These are phyloP conservation scores for Metrosideros polymorpha DNA, from an alignment of 441 rosid species.

Conservation along the genomic window DNA sequence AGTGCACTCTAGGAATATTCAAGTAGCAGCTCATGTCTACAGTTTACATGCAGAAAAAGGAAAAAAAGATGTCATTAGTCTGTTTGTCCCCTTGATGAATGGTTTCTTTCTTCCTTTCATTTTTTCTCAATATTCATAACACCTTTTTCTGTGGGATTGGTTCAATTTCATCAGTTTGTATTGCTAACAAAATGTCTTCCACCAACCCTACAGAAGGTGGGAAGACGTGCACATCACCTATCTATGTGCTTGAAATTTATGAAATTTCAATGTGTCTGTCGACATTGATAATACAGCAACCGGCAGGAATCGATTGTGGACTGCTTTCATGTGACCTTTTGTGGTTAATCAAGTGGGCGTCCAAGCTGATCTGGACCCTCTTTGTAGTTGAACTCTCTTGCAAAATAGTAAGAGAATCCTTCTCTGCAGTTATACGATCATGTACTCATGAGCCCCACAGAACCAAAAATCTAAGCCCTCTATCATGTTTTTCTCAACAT, in stretches of 20 bases:
- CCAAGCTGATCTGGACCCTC: background rate
- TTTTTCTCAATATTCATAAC: background rate
- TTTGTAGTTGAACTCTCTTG: background rate
- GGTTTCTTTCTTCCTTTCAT: background rate
- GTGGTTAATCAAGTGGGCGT: background rate
- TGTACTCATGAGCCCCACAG: background rate
- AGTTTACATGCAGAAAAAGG: background rate
- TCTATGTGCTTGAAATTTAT: background rate
- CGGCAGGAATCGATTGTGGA: background rate
- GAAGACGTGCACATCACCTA: background rate
- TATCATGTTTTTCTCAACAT: background rate
- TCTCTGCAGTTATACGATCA: background rate
- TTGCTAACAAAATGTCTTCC: background rate
- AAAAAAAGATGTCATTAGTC: background rate
- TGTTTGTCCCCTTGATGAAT: background rate
- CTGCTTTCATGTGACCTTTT: background rate
- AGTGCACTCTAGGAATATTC: background rate
- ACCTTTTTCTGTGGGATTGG: background rate
- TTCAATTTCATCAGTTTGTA: background rate
- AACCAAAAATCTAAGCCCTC: background rate
- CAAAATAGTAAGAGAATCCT: background rate
- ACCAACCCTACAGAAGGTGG: background rate
- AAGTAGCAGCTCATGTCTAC: background rate
- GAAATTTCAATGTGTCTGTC: background rate
- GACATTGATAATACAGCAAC: background rate